Conservation (phyloP, 345 rosid species). For the Noccaea bulbosa region DNA sequence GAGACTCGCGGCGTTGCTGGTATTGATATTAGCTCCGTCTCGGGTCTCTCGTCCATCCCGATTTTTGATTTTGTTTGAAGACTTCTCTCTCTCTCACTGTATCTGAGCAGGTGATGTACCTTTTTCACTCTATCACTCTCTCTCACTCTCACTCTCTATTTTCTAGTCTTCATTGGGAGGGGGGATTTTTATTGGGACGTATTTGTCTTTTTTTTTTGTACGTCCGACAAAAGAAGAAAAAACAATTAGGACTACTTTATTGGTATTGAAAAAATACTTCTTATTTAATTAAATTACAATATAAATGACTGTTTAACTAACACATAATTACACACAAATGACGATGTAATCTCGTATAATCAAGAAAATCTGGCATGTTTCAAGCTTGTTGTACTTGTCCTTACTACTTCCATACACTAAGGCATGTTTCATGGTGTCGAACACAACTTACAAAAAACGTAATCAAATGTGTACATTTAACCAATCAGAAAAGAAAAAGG, state of each 20-base stretch:
- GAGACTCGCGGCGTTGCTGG: slow-evolving; percentile 96
- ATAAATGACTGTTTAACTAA: slow-evolving; percentile 3
- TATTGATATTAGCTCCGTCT: slow-evolving; percentile 91
- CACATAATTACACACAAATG: background rate
- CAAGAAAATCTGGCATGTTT: slow-evolving; percentile 17
- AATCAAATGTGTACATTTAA: background rate
- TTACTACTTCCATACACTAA: background rate
- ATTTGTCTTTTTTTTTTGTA: slow-evolving; percentile 2
- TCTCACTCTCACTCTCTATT: slow-evolving; percentile 5
- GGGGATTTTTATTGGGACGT: slow-evolving; percentile 12
- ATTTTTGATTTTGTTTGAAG: background rate
- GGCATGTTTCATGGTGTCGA: slow-evolving; percentile 8
- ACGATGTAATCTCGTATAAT: background rate
- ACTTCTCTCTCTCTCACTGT: slow-evolving; percentile 13
- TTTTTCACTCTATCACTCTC: slow-evolving; percentile 27
- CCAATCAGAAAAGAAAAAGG: no score
- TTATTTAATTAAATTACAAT: slow-evolving; percentile 7
- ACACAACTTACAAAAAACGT: background rate
- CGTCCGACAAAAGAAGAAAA: slow-evolving; percentile 15
- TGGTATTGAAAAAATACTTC: background rate
- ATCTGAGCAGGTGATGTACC: slow-evolving; percentile 19
- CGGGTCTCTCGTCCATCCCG: slow-evolving; percentile 93
- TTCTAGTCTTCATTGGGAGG: slow-evolving; percentile 14
- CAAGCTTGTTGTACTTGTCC: slow-evolving; percentile 22
- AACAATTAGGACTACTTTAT: slow-evolving; percentile 15